These are phyloP conservation scores for Moricandia moricandioides DNA, from an alignment of 345 rosid species.

Conservation along the genomic window DNA sequence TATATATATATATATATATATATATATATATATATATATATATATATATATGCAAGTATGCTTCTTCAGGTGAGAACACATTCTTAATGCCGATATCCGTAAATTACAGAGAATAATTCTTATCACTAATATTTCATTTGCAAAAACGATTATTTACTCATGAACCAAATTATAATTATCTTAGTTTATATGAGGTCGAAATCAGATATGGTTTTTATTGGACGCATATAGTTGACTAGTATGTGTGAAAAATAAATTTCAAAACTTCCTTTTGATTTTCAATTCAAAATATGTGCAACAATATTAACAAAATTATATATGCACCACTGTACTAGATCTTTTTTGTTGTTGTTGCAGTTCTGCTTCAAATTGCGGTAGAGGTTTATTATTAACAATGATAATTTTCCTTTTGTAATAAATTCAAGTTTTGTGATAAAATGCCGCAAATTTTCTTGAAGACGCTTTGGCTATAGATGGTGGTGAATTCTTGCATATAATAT, in stretches of 20 bases:
- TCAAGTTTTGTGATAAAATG: neutral
- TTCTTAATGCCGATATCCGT: neutral
- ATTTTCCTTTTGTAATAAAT: neutral
- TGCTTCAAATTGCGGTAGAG: neutral
- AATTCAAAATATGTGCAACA: neutral
- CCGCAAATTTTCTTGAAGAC: neutral
- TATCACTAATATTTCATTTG: neutral
- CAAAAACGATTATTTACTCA: neutral
- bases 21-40: no score
- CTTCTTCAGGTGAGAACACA: neutral
- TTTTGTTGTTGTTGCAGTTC: neutral
- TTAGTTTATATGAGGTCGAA: neutral
- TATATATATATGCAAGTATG: neutral
- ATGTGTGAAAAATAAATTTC: neutral
- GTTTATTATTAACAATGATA: neutral
- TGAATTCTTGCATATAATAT: neutral
- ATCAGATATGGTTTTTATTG: neutral
- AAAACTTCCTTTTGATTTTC: neutral
- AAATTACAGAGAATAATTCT: neutral
- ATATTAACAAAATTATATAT: no score
- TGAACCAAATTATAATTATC: neutral
- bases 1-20: no score
- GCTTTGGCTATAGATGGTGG: neutral
- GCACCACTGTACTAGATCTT: no score
- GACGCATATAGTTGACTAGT: neutral